Evolutionary conservation across 305 asterid genomes (phyloP).

Genomic region (Fraxinus latifolia): DNA sequence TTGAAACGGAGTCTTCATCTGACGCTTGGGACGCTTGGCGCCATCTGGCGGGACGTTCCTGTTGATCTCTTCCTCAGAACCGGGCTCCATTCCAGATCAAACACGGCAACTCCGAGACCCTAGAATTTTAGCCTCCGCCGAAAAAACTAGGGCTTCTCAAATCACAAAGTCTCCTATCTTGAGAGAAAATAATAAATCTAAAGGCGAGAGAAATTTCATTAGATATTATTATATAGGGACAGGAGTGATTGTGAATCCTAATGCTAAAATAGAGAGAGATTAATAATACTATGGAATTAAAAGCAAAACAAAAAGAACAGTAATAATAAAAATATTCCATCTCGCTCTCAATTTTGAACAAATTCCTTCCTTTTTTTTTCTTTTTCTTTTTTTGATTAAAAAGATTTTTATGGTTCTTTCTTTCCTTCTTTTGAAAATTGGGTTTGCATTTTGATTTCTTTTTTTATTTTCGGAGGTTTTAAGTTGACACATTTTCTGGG

Average conservation of each 20-base stretch:
- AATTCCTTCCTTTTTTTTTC: not conserved
- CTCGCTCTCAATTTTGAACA: conserved; percentile 44
- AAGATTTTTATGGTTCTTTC: not conserved
- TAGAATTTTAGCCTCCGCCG: not conserved
- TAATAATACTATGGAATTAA: conserved; percentile 30
- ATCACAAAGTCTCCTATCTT: conserved; percentile 27
- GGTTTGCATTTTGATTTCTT: not conserved
- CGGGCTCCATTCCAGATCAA: conserved; percentile 68
- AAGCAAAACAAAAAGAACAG: conserved; percentile 39
- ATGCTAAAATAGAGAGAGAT: conserved; percentile 37
- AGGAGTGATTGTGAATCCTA: conserved; percentile 46
- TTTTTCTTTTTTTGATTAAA: not conserved
- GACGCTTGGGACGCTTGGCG: conserved; percentile 88
- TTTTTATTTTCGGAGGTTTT: not conserved
- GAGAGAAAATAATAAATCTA: conserved; percentile 36
- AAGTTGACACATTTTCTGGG: not conserved
- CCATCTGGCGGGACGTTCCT: conserved; percentile 43
- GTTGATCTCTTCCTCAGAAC: conserved; percentile 73
- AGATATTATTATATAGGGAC: conserved; percentile 35
- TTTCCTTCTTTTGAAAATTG: not conserved
- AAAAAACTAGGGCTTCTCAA: conserved; percentile 36
- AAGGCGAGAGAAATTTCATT: conserved; percentile 34
- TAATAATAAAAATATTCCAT: conserved; percentile 31
- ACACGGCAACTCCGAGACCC: not conserved
- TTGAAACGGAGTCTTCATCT: conserved; percentile 99